Conservation (phyloP, 805 yeast species). For the Wickerhamomyces xylosicus region DNA sequence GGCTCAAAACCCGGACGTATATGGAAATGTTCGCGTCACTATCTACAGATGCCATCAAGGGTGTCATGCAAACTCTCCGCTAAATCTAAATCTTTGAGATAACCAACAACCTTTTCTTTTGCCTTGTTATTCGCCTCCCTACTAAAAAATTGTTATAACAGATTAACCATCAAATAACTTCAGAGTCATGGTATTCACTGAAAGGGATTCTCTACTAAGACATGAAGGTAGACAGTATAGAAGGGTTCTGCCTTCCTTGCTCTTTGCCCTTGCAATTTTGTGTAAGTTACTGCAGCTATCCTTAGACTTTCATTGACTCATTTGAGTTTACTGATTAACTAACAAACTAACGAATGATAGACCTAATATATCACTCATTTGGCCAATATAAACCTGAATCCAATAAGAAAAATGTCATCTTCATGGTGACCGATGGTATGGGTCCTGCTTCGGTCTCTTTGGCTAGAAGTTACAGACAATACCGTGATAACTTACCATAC, state of each 20-base stretch:
- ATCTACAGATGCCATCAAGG: too few relatives aligned
- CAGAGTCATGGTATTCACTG: too few relatives aligned
- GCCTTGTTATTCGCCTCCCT: too few relatives aligned
- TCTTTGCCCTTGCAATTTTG: neutral
- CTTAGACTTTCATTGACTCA: neutral
- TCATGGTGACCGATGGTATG: constrained; percentile 93
- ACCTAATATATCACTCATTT: neutral
- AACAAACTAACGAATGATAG: neutral
- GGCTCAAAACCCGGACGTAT: too few relatives aligned
- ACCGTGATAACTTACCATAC: constrained; percentile 38
- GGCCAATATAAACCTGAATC: neutral
- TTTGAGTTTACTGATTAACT: neutral
- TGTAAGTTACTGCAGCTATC: neutral
- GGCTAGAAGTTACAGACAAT: constrained; percentile 68
- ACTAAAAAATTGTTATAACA: too few relatives aligned
- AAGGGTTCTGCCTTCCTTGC: neutral
- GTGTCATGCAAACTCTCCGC: too few relatives aligned
- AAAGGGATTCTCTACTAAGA: neutral
- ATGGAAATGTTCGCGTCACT: too few relatives aligned
- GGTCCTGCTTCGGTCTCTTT: constrained; percentile 82
- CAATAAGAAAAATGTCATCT: constrained; percentile 62
- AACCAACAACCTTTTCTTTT: too few relatives aligned
- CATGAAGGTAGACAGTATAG: neutral
- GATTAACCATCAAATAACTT: too few relatives aligned
- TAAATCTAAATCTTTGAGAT: too few relatives aligned